Evolutionary conservation across 495 filamentous ascomycete genomes (phyloP), one percentile per base, ranked within the genome.

Genomic region (Penicillium alfredii): DNA sequence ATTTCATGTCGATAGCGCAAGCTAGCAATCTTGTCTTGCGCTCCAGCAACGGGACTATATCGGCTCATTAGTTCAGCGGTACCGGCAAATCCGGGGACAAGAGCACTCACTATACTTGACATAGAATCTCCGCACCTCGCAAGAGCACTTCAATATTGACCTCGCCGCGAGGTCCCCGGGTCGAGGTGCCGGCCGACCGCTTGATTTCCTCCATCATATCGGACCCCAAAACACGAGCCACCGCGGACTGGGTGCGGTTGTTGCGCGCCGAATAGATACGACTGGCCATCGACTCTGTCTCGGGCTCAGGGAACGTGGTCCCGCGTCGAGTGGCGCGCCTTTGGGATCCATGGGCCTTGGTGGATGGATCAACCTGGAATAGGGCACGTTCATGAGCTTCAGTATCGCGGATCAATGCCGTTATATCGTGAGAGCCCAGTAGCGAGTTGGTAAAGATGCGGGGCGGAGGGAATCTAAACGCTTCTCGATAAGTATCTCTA

Each of bases 381-480:
- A 98, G 76, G 9, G 89, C 93, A 47, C 90, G 83, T 63, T 98
- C 92, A 65, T 98, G 92, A 11, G 80, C 67, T 63, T 98, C 92
- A 19, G 90, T 96, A 60, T 98, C 92, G 38, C 92, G 84, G 48
- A 98, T 96, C 9, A 98, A 60, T 8, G 87, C 74, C 7, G 93
- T 96, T 48, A 98, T 96, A 58, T 98, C 92, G 51, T 85, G 84
- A 38, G 77, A 76, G 38, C 81, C 79, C 32, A 97, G 77, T 26
- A 97, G 74, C 21, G 92, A 86, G 61, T 94, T 96, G 45, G 90
- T 94, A 64, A 97, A 98, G 53, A 90, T 86, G 50, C 87, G 93
- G n/a, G 92, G 86, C 9, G 76, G 76, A 15, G 86, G 86, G 48
- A 98, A 98, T 12, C 87, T 89, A 49, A 23, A 42, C 15, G 22